These are phyloP conservation scores for Candida quercuum DNA, from an alignment of 805 yeast species.

Conservation along the genomic window DNA sequence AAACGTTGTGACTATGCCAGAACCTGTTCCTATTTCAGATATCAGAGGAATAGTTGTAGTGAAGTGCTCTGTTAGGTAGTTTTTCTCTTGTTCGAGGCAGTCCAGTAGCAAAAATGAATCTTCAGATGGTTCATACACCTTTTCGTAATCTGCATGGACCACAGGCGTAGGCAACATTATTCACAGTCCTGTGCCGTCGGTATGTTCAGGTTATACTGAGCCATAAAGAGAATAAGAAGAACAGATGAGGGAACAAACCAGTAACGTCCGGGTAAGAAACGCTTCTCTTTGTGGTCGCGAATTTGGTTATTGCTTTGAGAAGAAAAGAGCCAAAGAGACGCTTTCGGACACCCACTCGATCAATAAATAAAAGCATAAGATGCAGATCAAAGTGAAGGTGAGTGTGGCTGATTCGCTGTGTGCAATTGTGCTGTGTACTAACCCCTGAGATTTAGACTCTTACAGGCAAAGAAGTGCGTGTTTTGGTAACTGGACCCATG, in stretches of 20 bases:
- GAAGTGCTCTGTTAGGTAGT: slow-evolving; percentile 29
- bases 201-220: too few species aligned
- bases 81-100: slow-evolving; percentile 58
- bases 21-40: slow-evolving; percentile 86
- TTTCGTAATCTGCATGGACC: slow-evolving; percentile 53
- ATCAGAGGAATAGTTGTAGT: slow-evolving; percentile 44
- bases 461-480: slow-evolving; percentile 68
- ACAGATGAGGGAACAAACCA: too few species aligned
- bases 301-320: too few species aligned
- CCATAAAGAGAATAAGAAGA: too few species aligned
- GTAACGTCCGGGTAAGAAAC: too few species aligned
- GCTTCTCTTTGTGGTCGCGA: too few species aligned
- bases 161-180: slow-evolving; percentile 85
- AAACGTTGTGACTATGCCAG: slow-evolving; percentile 85
- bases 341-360: too few species aligned
- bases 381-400: slow-evolving; percentile 66
- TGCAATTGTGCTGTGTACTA: background rate
- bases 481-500: background rate
- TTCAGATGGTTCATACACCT: slow-evolving; percentile 92
- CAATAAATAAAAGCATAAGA: slow-evolving; percentile 15
- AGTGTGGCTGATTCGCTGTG: slow-evolving; percentile 11
- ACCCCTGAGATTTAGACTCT: slow-evolving; percentile 38
- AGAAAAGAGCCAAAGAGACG: too few species aligned
- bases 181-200: too few species aligned
- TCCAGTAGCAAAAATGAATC: slow-evolving; percentile 86